Evolutionary conservation across 805 yeast genomes (phyloP), one percentile per base, ranked within the genome.

Genomic region (Spathaspora passalidarum): DNA sequence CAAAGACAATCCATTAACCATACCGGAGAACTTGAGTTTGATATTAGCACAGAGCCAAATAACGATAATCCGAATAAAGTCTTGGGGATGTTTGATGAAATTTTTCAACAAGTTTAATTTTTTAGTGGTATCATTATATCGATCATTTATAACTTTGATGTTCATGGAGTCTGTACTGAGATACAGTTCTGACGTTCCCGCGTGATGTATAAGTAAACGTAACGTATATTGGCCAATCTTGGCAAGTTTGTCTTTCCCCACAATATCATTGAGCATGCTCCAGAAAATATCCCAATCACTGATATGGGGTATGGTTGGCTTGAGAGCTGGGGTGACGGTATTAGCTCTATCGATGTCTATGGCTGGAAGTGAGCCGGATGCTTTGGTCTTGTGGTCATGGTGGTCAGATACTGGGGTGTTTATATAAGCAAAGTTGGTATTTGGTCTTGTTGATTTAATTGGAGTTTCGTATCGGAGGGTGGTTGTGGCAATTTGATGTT

Each of bases 241-340:
- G 19, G 87, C 86, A 49, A 84, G 48, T 56, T 84, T 83, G 56
- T 86, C 94, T 59, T 85, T 86, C 42, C 92, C 92, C 2, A 79
- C 74, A 21, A 85, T 59, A 40, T 75, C 74, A 43, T 77, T 77
- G 43, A 83, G 59, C 59, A 84, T 62, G 26, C 71, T 68, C 63
- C 82, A 73, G 43, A 81, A 64, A 5, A 83, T 66, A 40, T 77
- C 82, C 56, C 73, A 61, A 10, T 43, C 26, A 10, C 26, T 45
- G 2, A 40, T 42, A n/a, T 7, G 45, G 40, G 20, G 52, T 32
- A 13, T 41, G 20, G 9, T 44, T 43, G 10, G 44, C 16, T 17
- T 23, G 34, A 6, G 8, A 5, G 10, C 10, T 8, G 36, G n/a
- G 20, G 19, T 16, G 32, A 11, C 5, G 36, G 6, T 13, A 17